A percentile compares a stretch with the other conserved stretches of the same genome.
These are phyloP conservation scores for Penicillium cataractarum DNA, from an alignment of 495 filamentous ascomycete species.

Conservation along the genomic window DNA sequence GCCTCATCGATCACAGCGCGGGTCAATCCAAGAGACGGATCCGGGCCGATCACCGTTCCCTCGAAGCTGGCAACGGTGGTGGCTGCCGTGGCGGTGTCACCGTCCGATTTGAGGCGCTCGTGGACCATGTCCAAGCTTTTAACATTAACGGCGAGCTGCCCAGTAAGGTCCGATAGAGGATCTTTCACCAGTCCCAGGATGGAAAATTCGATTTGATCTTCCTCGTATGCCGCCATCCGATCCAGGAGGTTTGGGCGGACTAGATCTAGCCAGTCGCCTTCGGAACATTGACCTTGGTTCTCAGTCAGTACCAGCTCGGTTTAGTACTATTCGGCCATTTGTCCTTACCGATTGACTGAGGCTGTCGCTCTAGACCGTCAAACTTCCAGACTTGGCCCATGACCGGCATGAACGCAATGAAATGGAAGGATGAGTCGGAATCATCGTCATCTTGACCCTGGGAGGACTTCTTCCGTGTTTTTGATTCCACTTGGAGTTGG, in stretches of 20 bases:
- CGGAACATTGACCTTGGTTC: conserved; percentile 38
- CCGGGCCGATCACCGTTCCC: conserved; percentile 37
- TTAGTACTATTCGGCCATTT: neutral
- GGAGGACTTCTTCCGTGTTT: conserved; percentile 45
- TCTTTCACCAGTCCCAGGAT: conserved; percentile 58
- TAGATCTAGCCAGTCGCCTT: conserved; percentile 55
- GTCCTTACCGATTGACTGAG: conserved; percentile 67
- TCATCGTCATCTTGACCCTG: conserved; percentile 37
- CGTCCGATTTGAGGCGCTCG: conserved; percentile 31
- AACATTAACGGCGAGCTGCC: conserved; percentile 52
- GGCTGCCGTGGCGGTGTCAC: neutral
- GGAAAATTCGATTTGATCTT: conserved; percentile 61
- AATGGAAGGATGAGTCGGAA: conserved; percentile 72
- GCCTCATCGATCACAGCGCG: conserved; percentile 38
- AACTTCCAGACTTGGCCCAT: conserved; percentile 81
- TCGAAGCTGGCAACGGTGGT: conserved; percentile 13
- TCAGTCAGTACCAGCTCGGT: neutral
- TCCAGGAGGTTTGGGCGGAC: conserved; percentile 50
- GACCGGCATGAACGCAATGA: conserved; percentile 85
- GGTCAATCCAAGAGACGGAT: conserved; percentile 39
- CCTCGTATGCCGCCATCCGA: conserved; percentile 56
- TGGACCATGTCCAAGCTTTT: conserved; percentile 41
- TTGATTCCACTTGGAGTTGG: conserved; percentile 63
- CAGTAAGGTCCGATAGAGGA: conserved; percentile 47
- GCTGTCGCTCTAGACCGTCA: conserved; percentile 79